Conservation (phyloP, 306 rosid species). For the Rubus idaeus region DNA sequence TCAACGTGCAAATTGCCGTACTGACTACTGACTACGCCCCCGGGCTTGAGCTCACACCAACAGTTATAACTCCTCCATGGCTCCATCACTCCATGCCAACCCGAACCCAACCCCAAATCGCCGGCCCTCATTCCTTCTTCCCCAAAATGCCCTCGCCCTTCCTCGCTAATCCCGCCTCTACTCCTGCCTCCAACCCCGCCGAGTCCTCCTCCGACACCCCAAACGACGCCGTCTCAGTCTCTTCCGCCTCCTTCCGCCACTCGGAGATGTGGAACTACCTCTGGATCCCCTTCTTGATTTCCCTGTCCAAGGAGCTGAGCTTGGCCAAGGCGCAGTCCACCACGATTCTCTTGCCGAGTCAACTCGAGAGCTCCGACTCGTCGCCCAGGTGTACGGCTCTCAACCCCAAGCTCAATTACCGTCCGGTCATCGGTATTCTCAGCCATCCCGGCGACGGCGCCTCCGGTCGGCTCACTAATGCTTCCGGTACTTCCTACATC, state of each 20-base stretch:
- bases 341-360: conserved; percentile 47
- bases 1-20: no score
- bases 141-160: conserved; percentile 26
- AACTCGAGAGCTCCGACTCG: conserved; percentile 34
- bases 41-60: no score
- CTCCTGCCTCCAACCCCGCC: conserved; percentile 1
- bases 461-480: conserved; percentile 66
- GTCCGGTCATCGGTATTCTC: conserved; percentile 79
- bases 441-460: conserved; percentile 89
- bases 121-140: not conserved
- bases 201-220: not conserved
- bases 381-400: conserved; percentile 43
- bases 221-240: not conserved
- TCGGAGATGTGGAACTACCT: conserved; percentile 41
- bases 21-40: no score
- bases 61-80: no score
- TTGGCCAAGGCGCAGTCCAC: conserved; percentile 26
- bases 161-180: conserved; percentile 22
- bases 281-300: conserved; percentile 38
- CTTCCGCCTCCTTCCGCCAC: not conserved
- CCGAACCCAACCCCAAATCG: not conserved
- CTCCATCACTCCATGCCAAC: no score
- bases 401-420: conserved; percentile 50
- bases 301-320: conserved; percentile 30
- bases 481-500: conserved; percentile 55